Percentiles rank a stretch among this genome's conserved stretches.
Evolutionary conservation across 2,329 filamentous ascomycete species (phyloP).

Genomic region (Mariannaea elegans): DNA sequence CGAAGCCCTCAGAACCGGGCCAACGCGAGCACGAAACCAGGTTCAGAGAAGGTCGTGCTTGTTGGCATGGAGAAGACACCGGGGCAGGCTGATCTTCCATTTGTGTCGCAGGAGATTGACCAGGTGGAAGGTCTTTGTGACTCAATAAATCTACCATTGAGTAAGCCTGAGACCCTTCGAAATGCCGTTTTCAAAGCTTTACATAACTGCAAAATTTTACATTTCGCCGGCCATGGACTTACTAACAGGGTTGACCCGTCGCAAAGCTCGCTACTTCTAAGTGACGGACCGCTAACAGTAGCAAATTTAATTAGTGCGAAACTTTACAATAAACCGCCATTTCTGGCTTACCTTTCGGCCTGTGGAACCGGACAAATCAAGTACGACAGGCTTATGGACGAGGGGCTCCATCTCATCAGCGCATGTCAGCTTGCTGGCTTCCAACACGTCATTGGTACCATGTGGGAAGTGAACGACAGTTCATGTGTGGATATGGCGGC

Average conservation of each 20-base stretch:
- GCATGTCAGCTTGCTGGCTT: neutral
- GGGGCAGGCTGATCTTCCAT: neutral
- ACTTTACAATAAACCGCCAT: neutral
- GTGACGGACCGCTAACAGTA: neutral
- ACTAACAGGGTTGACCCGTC: too few relatives aligned
- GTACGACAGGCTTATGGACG: neutral
- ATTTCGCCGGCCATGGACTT: too few relatives aligned
- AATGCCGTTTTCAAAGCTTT: neutral
- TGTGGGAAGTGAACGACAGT: neutral
- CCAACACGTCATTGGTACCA: neutral
- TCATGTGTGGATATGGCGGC: neutral
- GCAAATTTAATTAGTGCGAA: neutral
- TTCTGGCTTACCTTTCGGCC: neutral
- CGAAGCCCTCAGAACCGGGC: too few relatives aligned
- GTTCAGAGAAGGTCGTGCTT: neutral
- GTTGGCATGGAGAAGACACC: neutral
- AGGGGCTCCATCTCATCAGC: neutral
- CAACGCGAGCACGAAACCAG: too few relatives aligned
- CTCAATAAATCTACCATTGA: neutral
- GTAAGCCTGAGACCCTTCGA: neutral
- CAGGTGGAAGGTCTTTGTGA: neutral
- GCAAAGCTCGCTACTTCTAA: neutral
- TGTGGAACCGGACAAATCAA: neutral
- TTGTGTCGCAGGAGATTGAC: neutral
- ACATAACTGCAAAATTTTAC: neutral